Evolutionary conservation across 225 moss, liverwort and hornwort species (phyloP).

Genomic region (Polytrichum commune): DNA sequence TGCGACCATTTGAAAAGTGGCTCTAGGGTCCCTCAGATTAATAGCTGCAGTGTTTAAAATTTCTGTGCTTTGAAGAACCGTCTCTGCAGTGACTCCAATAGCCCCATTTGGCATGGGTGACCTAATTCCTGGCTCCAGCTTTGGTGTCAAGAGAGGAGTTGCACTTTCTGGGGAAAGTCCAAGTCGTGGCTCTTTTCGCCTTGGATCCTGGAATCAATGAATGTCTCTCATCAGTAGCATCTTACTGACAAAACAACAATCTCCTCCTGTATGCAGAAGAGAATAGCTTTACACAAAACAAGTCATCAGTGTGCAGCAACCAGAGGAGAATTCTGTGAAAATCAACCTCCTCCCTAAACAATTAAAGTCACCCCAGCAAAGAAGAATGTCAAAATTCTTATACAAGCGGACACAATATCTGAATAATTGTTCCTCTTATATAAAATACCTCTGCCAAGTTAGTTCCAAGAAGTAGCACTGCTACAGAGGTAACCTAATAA

Average conservation of each 20-base stretch:
- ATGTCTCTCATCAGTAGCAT: slow-evolving; percentile 15
- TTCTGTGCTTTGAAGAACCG: slow-evolving; percentile 50
- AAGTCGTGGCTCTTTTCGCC: slow-evolving; percentile 64
- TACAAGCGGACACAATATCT: too few relatives aligned
- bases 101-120: slow-evolving; percentile 19
- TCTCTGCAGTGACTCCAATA: slow-evolving; percentile 26
- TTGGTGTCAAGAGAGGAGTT: slow-evolving; percentile 52
- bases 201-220: slow-evolving; percentile 73
- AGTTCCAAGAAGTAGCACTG: too few relatives aligned
- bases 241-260: slow-evolving; percentile 7
- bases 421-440: too few relatives aligned
- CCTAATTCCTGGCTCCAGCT: slow-evolving; percentile 41
- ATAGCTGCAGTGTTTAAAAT: slow-evolving; percentile 31
- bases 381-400: too few relatives aligned
- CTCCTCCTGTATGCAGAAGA: neutral
- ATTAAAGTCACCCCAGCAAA: too few relatives aligned
- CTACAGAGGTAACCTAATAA: too few relatives aligned
- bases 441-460: too few relatives aligned
- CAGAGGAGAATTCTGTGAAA: too few relatives aligned
- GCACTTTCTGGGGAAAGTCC: slow-evolving; percentile 41
- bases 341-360: too few relatives aligned
- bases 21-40: slow-evolving; percentile 67
- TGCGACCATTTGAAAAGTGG: slow-evolving; percentile 43
- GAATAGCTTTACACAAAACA: too few relatives aligned
- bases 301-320: too few relatives aligned